phyloP scores from a whole-genome alignment of 495 filamentous ascomycete genomes.

The Penicillium cinerascens region DNA sequence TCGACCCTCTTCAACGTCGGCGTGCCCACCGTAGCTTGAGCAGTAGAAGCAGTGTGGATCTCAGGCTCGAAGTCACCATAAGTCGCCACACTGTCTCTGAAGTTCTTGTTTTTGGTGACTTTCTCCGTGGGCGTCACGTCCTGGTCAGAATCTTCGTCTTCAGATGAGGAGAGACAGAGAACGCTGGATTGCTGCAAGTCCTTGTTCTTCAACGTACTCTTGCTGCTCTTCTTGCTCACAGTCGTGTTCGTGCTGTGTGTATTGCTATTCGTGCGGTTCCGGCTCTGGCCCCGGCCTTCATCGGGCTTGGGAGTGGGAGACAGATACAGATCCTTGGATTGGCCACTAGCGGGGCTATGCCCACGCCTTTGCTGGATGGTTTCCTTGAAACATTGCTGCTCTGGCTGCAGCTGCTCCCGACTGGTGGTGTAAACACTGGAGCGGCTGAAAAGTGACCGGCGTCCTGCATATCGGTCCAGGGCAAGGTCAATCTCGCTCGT shows the following conservation, averaged over 20 bases:
- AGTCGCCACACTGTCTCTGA: conserved; percentile 37
- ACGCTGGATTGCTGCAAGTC: conserved; percentile 53
- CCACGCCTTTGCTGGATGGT: conserved; percentile 14
- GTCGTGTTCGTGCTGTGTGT: conserved; percentile 18
- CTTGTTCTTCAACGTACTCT: conserved; percentile 40
- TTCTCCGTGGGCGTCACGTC: conserved; percentile 14
- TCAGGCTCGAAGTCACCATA: conserved; percentile 40
- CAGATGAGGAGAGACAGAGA: conserved; percentile 55
- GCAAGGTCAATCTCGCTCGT: conserved; percentile 41
- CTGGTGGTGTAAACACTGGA: conserved; percentile 23
- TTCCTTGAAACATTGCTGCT: conserved; percentile 21
- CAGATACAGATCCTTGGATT: conserved; percentile 21
- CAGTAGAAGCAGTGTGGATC: conserved; percentile 40
- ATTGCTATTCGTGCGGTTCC: conserved; percentile 10
- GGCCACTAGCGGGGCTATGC: conserved; percentile 18
- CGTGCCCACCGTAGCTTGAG: background rate
- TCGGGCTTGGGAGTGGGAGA: conserved; percentile 13
- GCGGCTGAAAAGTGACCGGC: conserved; percentile 24
- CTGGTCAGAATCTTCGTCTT: conserved; percentile 44
- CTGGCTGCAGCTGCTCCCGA: conserved; percentile 23
- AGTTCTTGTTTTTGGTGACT: conserved; percentile 8
- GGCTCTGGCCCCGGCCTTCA: background rate
- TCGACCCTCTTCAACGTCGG: conserved; percentile 25
- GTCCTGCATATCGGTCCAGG: conserved; percentile 31
- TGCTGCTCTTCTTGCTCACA: conserved; percentile 41